A percentile compares a stretch with the other conserved stretches of the same genome.
Conservation (phyloP, 257 asterid genomes). For the Solanum phureja region DNA sequence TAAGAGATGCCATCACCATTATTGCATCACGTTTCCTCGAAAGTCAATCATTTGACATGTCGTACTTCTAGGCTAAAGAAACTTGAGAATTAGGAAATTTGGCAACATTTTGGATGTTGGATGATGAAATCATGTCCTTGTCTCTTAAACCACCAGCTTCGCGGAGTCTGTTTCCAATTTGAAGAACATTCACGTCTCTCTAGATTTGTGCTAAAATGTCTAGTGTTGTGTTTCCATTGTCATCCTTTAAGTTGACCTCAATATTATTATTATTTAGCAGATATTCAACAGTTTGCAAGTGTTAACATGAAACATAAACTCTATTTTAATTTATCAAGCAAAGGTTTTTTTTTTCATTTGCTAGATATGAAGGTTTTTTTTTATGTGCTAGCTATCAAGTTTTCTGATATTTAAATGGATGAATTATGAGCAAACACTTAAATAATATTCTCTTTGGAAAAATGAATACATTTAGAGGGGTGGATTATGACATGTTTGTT, state of each 20-base stretch:
- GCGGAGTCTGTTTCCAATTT: conserved; percentile 15
- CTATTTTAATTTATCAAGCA: neutral
- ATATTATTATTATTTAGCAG: conserved; percentile 11
- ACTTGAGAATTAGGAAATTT: neutral
- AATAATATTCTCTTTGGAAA: neutral
- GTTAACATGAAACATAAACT: conserved; percentile 5
- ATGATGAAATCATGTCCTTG: neutral
- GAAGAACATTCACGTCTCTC: conserved; percentile 7
- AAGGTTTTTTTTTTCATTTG: neutral
- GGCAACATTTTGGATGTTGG: neutral
- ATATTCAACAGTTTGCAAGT: neutral
- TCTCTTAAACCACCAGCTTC: conserved; percentile 9
- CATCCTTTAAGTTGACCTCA: conserved; percentile 12
- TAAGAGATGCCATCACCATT: conserved; percentile 21
- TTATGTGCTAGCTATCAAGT: neutral
- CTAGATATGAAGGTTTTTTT: too few species aligned
- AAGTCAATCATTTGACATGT: neutral
- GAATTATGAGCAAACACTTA: neutral
- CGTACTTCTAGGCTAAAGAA: neutral
- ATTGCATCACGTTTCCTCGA: neutral
- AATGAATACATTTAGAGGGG: too few species aligned
- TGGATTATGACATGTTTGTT: neutral
- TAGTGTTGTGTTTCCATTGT: conserved; percentile 16
- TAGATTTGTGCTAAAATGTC: conserved; percentile 19
- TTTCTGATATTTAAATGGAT: neutral